Base-by-base conservation (phyloP, 306 rosid genomes). In the Vigna trinervia region DNA sequence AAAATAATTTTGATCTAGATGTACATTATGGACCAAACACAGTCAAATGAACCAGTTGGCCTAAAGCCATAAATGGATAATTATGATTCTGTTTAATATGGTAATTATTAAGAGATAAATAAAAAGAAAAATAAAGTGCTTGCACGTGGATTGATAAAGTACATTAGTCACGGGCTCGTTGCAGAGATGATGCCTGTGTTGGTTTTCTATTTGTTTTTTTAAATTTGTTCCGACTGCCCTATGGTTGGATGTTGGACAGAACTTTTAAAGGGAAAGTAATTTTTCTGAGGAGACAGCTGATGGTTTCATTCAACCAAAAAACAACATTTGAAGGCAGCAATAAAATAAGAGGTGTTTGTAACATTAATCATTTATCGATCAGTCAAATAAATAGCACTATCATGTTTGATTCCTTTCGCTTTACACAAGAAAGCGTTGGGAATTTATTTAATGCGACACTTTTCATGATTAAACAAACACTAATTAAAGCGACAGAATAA, bases 401-500 rank as follows among this genome's bases (percentile, higher is more conserved):
- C 65, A 59, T 59, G 19, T 30, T 60, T 60, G 66, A 60, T 28
- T 60, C 71, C 71, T 41, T 41, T 41, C 0, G 51, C 51, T 64
- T 38, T n/a, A 38, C 51, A 19, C 17, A 19, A 9, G 30, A 41
- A 64, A 64, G 51, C 70, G 20, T 39, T 0, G 51, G 51, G 20
- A 63, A 17, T 39, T 64, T 64, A 64, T 38, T 64, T 64, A 39
- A 8, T n/a, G 23, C 17, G 69, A 62, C 26, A 62, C 28, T 63
- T 38, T n/a, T 23, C 2, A 1, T 1, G 47, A 62, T 36, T 34
- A 12, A 63, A 63, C 68, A 34, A n/a, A 63, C 28, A 36, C 28
- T 38, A 41, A 41, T 9, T 41, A 64, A 38, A 19, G 51, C 32
- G 70, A 63, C 48, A 63, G 51, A 64, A 64, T 64, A 64, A 64